Base-by-base conservation (phyloP, 2,329 filamentous ascomycete species). In the Pseudogymnoascus sp. region DNA sequence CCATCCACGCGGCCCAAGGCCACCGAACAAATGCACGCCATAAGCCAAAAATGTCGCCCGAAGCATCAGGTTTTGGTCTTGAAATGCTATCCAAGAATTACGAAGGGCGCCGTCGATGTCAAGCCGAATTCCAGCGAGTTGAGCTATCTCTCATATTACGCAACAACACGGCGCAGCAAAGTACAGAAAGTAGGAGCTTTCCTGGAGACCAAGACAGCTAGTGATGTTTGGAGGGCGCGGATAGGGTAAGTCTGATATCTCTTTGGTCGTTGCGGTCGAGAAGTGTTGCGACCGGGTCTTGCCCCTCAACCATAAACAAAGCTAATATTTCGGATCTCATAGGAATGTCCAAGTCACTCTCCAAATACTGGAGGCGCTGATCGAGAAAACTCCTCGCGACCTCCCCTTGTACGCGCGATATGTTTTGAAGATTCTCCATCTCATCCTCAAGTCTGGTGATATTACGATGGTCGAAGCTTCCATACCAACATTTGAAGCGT, bases 71-170 rank as follows among this genome's bases (percentile, higher is more conserved):
- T 97, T 69, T 81, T 97, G 65, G 88, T 97, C 68, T 84, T 97
- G 68, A 97, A 96, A 79, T 97, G 93, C 80, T 99, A 97, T 75
- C 94, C 94, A 41, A 89, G 89, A 69, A 92, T 90, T 67, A 90
- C 90, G 67, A 97, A 97, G 78, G 91, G 91, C 60, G 88, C 90
- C 66, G 89, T 92, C 73, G 91, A 96, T 71, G 91, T 96, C 72
- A 95, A 93, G 77, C 92, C 94, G 49, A 97, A 97, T 77, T 91
- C 91, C 68, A 96, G 91, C 77, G 94, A 99, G 80, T 85, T 99
- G 66, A 96, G 91, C 76, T 97, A 97, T 74, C 84, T 99, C 67
- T 85, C 97, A 62, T 97, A 96, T 82, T 97, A 99, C 80, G 92
- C 91, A 65, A 95, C 90, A 73, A 96, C 92, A 69, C 90, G 93